These are phyloP conservation scores for Erysimum cheiri DNA, from an alignment of 441 rosid species.

Conservation along the genomic window DNA sequence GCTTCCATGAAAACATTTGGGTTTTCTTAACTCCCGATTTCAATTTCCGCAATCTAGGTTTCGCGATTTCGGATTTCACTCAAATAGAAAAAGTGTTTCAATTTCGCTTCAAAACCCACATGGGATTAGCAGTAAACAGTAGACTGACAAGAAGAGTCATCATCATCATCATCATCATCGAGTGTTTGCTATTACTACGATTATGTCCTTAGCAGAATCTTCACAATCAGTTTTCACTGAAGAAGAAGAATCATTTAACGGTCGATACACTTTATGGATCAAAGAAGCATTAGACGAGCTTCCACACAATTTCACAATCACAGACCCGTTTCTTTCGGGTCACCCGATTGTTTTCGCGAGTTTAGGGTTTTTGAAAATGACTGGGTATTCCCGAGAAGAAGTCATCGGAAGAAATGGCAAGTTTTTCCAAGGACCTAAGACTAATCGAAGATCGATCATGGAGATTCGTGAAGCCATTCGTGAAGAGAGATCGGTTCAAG, in stretches of 20 bases:
- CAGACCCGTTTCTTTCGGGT: slow-evolving; percentile 77
- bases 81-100: not conserved
- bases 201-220: slow-evolving; percentile 50
- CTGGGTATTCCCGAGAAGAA: slow-evolving; percentile 66
- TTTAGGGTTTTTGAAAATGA: slow-evolving; percentile 70
- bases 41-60: not conserved
- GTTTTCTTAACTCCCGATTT: slow-evolving; percentile 13
- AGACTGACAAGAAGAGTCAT: slow-evolving; percentile 43
- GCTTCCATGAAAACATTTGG: slow-evolving; percentile 17
- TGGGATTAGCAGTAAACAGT: slow-evolving; percentile 71
- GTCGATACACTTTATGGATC: slow-evolving; percentile 62
- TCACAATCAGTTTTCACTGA: slow-evolving; percentile 53
- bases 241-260: slow-evolving; percentile 43
- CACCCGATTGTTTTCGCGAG: slow-evolving; percentile 94
- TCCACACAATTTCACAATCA: slow-evolving; percentile 78
- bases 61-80: slow-evolving; percentile 19
- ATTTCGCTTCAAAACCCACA: slow-evolving; percentile 49
- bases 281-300: slow-evolving; percentile 74
- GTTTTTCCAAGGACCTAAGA: slow-evolving; percentile 76
- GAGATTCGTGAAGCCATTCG: slow-evolving; percentile 86
- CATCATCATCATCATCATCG: slow-evolving; percentile 17
- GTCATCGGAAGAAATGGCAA: slow-evolving; percentile 85
- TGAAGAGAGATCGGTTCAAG: slow-evolving; percentile 63
- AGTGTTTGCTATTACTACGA: slow-evolving; percentile 38
- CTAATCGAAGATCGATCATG: slow-evolving; percentile 71